Base-by-base conservation (phyloP, 768 basidiomycete species). In the Agrocybe chaxingu region DNA sequence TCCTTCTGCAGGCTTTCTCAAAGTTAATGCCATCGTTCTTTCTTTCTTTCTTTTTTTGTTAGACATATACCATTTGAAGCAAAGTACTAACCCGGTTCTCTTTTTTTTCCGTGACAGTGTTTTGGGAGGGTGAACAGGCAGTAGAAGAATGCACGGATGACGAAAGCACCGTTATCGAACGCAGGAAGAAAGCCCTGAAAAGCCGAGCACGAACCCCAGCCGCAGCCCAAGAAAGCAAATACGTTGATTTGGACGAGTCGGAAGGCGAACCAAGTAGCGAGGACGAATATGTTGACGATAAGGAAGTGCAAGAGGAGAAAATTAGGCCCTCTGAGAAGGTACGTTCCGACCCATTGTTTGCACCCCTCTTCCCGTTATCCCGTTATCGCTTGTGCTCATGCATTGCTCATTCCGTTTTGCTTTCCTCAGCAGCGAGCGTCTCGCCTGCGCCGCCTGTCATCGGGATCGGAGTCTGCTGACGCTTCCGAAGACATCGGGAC, bases 81-180 rank as follows among this genome's bases (percentile, higher is more conserved):
- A 45, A 32, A 47, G 34, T 10, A 34, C 19, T 46, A 42, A 53
- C 53, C 60, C 38, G 34, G 43, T 42, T 54, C 46, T 50, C 18
- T 19, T 33, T 61, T 61, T 51, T 40, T 47, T 56, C 7, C 45
- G 33, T 54, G 48, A 56, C 62, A 91, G 89, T 82, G 82, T 66
- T 76, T 56, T 91, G 87, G 86, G 88, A 92, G 62, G 85, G 81
- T 1, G 68, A 74, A 24, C 81, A 82, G 13, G 80, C 77, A 3
- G 54, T 84, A 39, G 80, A 87, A 54, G 78, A 76, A 53, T 58
- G 60, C 40, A 63, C 60, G 39, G 61, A 66, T 4, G 67, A 58
- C 45, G 56, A 62, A 19, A 41, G 62, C 35, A 56, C 63, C 43
- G 47, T 57, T 57, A 53, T 55, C 31, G 55, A 71, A 45, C 66